phyloP scores from a whole-genome alignment of 345 rosid species.

The Arabis alpina region DNA sequence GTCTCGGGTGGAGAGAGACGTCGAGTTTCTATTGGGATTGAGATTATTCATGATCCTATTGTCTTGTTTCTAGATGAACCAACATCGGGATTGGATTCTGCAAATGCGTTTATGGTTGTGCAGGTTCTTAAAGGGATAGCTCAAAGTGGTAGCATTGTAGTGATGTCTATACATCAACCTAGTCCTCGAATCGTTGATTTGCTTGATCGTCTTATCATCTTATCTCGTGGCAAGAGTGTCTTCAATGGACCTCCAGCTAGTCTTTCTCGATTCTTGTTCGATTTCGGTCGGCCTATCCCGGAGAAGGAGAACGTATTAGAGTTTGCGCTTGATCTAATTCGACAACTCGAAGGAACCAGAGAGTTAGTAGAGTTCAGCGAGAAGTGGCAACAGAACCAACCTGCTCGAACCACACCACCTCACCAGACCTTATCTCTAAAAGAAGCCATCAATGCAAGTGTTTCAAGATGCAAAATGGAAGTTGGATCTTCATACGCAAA shows the following conservation, averaged over 20 bases:
- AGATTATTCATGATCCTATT: constrained; percentile 76
- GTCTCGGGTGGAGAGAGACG: constrained; percentile 55
- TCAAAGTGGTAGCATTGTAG: constrained; percentile 64
- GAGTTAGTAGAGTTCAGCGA: constrained; percentile 64
- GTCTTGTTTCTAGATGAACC: constrained; percentile 82
- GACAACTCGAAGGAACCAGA: constrained; percentile 48
- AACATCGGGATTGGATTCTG: constrained; percentile 81
- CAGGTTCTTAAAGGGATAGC: constrained; percentile 78
- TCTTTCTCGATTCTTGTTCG: constrained; percentile 55
- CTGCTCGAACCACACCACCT: constrained; percentile 18
- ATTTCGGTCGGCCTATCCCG: constrained; percentile 71
- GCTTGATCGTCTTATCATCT: constrained; percentile 52
- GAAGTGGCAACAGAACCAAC: constrained; percentile 50
- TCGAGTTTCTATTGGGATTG: constrained; percentile 76
- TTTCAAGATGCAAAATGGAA: constrained; percentile 39
- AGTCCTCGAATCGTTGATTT: constrained; percentile 56
- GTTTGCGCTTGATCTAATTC: constrained; percentile 69
- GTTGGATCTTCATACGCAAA: constrained; percentile 35
- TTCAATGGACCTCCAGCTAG: constrained; percentile 57
- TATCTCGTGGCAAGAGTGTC: constrained; percentile 56
- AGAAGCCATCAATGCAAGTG: constrained; percentile 22
- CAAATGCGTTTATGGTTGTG: constrained; percentile 76
- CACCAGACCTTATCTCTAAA: constrained; percentile 21
- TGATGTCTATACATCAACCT: constrained; percentile 80
- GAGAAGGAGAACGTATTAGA: constrained; percentile 72